Evolutionary conservation across 2,329 filamentous ascomycete genomes (phyloP).

Genomic region (Cordyceps militaris): DNA sequence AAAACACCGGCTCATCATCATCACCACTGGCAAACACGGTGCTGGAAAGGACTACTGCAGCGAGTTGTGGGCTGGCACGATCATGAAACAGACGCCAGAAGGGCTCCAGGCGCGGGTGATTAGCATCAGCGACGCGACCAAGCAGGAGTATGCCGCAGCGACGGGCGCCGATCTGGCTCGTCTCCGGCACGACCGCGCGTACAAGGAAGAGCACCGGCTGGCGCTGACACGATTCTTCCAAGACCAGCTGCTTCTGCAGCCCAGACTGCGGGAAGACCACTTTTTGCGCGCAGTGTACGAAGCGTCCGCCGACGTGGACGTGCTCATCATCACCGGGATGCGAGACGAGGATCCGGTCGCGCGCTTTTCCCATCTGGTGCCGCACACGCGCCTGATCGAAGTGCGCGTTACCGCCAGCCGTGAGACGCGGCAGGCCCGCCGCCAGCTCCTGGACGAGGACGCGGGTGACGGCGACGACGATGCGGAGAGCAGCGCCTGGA

Average conservation of each 20-base stretch:
- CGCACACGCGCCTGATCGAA: conserved; percentile 46
- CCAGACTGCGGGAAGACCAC: conserved; percentile 20
- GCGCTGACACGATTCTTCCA: conserved; percentile 46
- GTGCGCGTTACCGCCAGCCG: conserved; percentile 22
- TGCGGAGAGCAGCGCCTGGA: not conserved
- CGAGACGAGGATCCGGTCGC: conserved; percentile 53
- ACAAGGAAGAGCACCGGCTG: conserved; percentile 54
- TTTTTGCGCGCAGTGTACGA: conserved; percentile 40
- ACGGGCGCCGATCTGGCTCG: conserved; percentile 40
- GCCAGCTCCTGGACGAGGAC: not conserved
- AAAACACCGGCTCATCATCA: conserved; percentile 42
- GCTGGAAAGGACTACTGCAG: conserved; percentile 57
- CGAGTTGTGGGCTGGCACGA: conserved; percentile 38
- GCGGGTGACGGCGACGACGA: not conserved
- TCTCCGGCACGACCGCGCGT: conserved; percentile 46
- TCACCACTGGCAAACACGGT: conserved; percentile 48
- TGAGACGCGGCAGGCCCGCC: not conserved
- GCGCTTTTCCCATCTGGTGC: conserved; percentile 46
- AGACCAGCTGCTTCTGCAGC: conserved; percentile 35
- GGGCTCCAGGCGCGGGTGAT: conserved; percentile 27
- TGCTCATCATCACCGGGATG: conserved; percentile 57
- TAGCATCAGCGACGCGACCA: conserved; percentile 46
- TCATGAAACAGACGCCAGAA: conserved; percentile 26
- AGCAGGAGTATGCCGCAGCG: conserved; percentile 46
- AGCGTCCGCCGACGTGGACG: conserved; percentile 38